These are phyloP conservation scores for Ophiocordyceps robertsii DNA, from an alignment of 2,329 filamentous ascomycete genomes.

Conservation along the genomic window DNA sequence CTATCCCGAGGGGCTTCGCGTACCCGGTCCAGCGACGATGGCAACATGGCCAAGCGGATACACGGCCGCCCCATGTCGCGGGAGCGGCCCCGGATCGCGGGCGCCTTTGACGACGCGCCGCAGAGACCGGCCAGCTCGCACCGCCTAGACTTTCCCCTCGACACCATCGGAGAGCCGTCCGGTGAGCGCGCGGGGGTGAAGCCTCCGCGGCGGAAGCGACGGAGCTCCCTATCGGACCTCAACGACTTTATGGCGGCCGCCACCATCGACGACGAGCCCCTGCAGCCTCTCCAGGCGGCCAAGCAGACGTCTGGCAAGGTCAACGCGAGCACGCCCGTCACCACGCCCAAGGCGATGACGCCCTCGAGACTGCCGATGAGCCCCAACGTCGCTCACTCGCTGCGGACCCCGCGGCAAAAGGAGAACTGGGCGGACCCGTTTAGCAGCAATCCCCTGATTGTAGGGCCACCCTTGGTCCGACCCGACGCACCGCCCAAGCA, in stretches of 20 bases:
- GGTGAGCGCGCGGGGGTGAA: slow-evolving; percentile 24
- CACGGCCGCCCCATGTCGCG: slow-evolving; percentile 38
- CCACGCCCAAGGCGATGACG: slow-evolving; percentile 26
- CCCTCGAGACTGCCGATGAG: slow-evolving; percentile 40
- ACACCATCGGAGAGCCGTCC: slow-evolving; percentile 46
- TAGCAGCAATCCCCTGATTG: slow-evolving; percentile 3
- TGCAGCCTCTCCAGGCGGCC: slow-evolving; percentile 37
- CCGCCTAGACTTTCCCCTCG: slow-evolving; percentile 38
- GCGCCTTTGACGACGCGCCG: slow-evolving; percentile 45
- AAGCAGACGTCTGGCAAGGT: slow-evolving; percentile 42
- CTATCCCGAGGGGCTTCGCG: slow-evolving; percentile 54
- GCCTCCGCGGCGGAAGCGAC: slow-evolving; percentile 59
- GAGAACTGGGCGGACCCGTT: slow-evolving; percentile 19
- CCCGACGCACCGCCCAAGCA: slow-evolving; percentile 5
- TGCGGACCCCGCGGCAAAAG: slow-evolving; percentile 33
- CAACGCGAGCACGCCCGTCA: slow-evolving; percentile 16
- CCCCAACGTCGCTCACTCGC: slow-evolving; percentile 23
- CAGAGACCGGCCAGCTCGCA: slow-evolving; percentile 44
- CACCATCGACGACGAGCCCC: slow-evolving; percentile 26
- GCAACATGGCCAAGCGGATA: slow-evolving; percentile 30
- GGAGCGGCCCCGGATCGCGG: slow-evolving; percentile 46
- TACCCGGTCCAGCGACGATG: slow-evolving; percentile 63
- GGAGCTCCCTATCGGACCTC: slow-evolving; percentile 85
- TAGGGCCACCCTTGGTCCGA: slow-evolving; percentile 2
- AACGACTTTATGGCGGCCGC: slow-evolving; percentile 53